Conservation (phyloP, 108 stramenopile genomes). For the Cyclotella atomus region DNA sequence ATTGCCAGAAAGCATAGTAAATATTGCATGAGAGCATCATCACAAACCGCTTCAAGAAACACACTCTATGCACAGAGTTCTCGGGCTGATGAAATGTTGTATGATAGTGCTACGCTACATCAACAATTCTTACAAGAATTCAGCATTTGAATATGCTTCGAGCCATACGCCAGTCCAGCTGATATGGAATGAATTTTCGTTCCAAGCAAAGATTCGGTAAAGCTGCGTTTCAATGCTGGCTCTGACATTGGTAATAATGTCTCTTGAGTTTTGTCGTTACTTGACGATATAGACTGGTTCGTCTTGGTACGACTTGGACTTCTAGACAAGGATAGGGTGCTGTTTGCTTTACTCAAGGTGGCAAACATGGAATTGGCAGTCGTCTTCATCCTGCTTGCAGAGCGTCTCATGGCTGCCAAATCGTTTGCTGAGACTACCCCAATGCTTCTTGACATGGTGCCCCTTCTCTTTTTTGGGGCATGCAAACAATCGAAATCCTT, state of each 20-base stretch:
- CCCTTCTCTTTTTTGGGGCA: too few species aligned
- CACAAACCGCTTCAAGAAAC: too few species aligned
- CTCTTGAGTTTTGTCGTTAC: not conserved
- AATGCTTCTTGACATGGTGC: not conserved
- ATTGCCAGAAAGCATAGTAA: too few species aligned
- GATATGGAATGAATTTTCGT: not conserved
- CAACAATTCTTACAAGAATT: not conserved
- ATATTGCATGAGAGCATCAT: too few species aligned
- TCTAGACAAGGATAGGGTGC: too few species aligned
- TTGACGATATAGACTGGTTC: too few species aligned
- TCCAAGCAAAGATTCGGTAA: not conserved
- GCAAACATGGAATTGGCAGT: not conserved
- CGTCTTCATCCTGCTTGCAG: not conserved
- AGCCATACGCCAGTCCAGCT: slow-evolving; percentile 5
- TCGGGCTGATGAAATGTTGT: too few species aligned
- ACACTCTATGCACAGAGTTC: too few species aligned
- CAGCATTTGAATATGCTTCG: not conserved
- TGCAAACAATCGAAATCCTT: too few species aligned
- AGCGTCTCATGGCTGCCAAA: not conserved
- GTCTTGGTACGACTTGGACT: too few species aligned
- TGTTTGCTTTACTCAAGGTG: not conserved
- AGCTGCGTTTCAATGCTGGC: not conserved
- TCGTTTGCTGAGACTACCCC: not conserved
- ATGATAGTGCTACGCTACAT: too few species aligned
- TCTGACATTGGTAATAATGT: not conserved